Conservation (phyloP, 2,329 filamentous ascomycete genomes). For the Cordyceps javanica region DNA sequence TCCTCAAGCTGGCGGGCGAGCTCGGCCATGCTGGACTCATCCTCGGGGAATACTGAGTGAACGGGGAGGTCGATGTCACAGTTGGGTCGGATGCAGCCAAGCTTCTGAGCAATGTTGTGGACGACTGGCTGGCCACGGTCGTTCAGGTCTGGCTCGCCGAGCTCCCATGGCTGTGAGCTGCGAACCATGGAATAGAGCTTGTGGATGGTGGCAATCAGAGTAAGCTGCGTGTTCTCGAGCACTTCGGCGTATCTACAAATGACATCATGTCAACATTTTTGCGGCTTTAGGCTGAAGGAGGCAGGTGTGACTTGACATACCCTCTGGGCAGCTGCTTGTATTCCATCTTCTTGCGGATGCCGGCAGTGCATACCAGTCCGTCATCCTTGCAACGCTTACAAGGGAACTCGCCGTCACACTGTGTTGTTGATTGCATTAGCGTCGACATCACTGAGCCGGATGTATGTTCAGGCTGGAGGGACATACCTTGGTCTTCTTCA, state of each 20-base stretch:
- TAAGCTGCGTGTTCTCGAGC: constrained; percentile 59
- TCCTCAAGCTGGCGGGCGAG: constrained; percentile 49
- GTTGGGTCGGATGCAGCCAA: constrained; percentile 58
- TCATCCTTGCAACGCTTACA: constrained; percentile 63
- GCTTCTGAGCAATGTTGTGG: constrained; percentile 58
- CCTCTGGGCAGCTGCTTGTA: constrained; percentile 60
- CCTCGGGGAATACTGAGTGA: constrained; percentile 55
- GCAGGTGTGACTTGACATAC: constrained; percentile 30
- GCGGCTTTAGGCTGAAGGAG: not conserved
- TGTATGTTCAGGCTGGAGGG: not conserved
- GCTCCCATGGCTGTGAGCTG: constrained; percentile 51
- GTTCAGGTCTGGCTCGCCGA: constrained; percentile 59
- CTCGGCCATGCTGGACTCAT: constrained; percentile 51
- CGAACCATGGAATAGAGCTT: constrained; percentile 61
- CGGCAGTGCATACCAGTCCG: constrained; percentile 56
- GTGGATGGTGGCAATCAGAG: constrained; percentile 57
- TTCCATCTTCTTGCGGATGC: constrained; percentile 60
- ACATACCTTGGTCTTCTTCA: constrained; percentile 63
- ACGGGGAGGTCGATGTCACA: constrained; percentile 54
- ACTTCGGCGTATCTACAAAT: constrained; percentile 56
- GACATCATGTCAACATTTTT: not conserved
- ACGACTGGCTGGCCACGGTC: constrained; percentile 57
- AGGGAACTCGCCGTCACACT: constrained; percentile 61
- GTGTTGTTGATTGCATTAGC: not conserved
- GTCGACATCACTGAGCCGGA: too few relatives aligned